Percentiles rank a stretch among this genome's conserved stretches.
These are phyloP conservation scores for Penicillium steckii DNA, from an alignment of 495 filamentous ascomycete species.

Conservation along the genomic window DNA sequence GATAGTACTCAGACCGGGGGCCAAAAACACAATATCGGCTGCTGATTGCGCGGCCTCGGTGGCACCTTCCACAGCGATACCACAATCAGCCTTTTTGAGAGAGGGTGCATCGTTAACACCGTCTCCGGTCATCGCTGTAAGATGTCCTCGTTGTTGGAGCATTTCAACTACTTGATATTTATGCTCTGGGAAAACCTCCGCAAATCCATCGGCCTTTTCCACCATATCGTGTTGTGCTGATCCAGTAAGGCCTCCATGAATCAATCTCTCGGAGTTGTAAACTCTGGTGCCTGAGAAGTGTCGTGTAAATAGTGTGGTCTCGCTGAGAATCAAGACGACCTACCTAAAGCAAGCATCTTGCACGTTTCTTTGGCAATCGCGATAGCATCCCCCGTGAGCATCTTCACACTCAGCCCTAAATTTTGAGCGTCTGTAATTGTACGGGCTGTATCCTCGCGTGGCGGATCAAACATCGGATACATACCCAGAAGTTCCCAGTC, in stretches of 20 bases:
- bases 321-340: too few species aligned
- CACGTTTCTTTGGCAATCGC: conserved; percentile 79
- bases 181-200: conserved; percentile 75
- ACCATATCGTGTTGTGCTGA: conserved; percentile 73
- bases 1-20: conserved; percentile 72
- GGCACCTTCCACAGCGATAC: conserved; percentile 77
- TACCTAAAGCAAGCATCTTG: conserved; percentile 74
- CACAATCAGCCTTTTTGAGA: conserved; percentile 71
- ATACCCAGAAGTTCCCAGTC: conserved; percentile 70
- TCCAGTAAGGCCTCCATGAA: conserved; percentile 71
- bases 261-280: conserved; percentile 72
- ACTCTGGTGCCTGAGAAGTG: too few species aligned
- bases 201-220: conserved; percentile 75
- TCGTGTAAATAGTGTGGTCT: too few species aligned
- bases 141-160: conserved; percentile 70
- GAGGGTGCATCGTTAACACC: conserved; percentile 74
- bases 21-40: conserved; percentile 78
- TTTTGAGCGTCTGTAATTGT: conserved; percentile 75
- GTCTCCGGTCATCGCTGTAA: conserved; percentile 75
- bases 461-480: conserved; percentile 77
- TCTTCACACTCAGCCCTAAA: conserved; percentile 75
- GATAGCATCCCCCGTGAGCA: conserved; percentile 78
- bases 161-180: conserved; percentile 79
- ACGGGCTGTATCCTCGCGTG: conserved; percentile 74
- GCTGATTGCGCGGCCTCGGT: conserved; percentile 75